These are phyloP conservation scores for Condylostoma magnum DNA, from an alignment of 169 alveolate genomes.

Conservation along the genomic window DNA sequence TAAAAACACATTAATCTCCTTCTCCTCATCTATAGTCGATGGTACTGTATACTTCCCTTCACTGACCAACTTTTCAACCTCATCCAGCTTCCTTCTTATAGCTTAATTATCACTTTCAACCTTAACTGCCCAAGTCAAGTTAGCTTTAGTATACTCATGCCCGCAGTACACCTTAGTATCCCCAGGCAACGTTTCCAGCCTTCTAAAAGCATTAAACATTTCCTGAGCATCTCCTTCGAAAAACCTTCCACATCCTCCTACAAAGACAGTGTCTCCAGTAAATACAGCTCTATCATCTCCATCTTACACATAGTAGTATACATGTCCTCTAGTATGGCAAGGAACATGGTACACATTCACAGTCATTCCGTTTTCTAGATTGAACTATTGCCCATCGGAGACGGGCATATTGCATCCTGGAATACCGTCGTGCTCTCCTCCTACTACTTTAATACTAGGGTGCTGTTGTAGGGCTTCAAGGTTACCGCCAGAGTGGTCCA, in stretches of 20 bases:
- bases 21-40: constrained; percentile 47
- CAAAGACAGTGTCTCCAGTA: constrained; percentile 92
- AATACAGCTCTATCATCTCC: constrained; percentile 38
- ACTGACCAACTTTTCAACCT: background rate
- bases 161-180: constrained; percentile 92
- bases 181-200: constrained; percentile 63
- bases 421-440: constrained; percentile 85
- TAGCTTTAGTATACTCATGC: constrained; percentile 90
- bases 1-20: constrained; percentile 49
- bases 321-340: constrained; percentile 96
- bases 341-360: constrained; percentile 87
- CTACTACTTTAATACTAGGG: constrained; percentile 76
- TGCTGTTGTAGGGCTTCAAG: constrained; percentile 48
- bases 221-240: constrained; percentile 91
- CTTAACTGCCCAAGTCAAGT: constrained; percentile 57
- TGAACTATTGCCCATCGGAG: constrained; percentile 64
- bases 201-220: constrained; percentile 79
- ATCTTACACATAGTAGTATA: constrained; percentile 78
- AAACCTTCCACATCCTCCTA: constrained; percentile 95
- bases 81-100: background rate
- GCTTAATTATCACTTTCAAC: constrained; percentile 26
- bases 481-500: constrained; percentile 90
- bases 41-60: constrained; percentile 46
- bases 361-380: constrained; percentile 56
- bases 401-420: constrained; percentile 84